phyloP scores from a whole-genome alignment of 2,329 filamentous ascomycete genomes.

The Aureobasidium uvarum region DNA sequence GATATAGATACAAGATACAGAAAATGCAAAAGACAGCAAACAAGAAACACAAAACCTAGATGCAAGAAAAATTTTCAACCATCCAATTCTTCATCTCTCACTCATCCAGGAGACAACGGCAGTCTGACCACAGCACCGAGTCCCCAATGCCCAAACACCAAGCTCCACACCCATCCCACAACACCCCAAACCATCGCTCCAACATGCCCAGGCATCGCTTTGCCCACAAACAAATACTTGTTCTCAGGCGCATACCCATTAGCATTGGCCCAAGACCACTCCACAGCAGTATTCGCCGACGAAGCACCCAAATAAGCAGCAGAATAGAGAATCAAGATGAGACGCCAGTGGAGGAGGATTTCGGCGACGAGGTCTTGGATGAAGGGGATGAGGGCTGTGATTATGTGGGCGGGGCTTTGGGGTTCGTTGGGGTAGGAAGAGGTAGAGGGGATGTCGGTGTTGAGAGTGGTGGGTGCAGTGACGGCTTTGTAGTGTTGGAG shows the following conservation, averaged over 20 bases:
- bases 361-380: background rate
- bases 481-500: constrained; percentile 7
- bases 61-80: too few relatives aligned
- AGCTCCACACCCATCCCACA: background rate
- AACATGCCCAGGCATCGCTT: background rate
- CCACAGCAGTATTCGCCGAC: background rate
- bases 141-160: background rate
- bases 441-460: too few relatives aligned
- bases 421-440: too few relatives aligned
- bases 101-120: background rate
- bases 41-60: too few relatives aligned
- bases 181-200: background rate
- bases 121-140: background rate
- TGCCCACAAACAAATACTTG: background rate
- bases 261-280: background rate
- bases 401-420: too few relatives aligned
- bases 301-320: too few relatives aligned
- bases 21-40: too few relatives aligned
- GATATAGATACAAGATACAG: too few relatives aligned
- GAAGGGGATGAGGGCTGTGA: background rate
- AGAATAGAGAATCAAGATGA: too few relatives aligned
- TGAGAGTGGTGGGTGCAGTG: background rate
- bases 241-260: background rate
- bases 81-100: too few relatives aligned
- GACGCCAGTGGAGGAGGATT: too few relatives aligned